Conservation (phyloP, 1,284 basidiomycete species). For the Phenoliferia sp. region DNA sequence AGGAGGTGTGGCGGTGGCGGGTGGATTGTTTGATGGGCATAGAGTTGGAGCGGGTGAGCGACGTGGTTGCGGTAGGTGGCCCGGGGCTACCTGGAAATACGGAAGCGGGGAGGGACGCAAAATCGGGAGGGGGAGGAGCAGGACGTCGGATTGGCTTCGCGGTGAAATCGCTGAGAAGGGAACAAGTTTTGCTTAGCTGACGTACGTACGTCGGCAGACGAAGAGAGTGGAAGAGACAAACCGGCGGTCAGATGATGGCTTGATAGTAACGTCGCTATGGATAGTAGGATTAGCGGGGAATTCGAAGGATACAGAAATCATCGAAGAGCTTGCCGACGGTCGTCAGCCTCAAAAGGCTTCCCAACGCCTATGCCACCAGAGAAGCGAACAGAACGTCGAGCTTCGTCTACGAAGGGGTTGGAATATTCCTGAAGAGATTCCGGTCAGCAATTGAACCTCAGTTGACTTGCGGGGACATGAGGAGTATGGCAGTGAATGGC, state of each 20-base stretch:
- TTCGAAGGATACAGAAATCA: not conserved
- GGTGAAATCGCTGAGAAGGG: slow-evolving; percentile 8
- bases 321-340: not conserved
- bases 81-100: too few species aligned
- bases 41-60: not conserved
- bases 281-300: not conserved
- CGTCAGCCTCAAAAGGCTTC: not conserved
- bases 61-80: not conserved
- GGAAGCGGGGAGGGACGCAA: not conserved
- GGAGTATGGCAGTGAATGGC: too few species aligned
- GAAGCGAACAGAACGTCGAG: not conserved
- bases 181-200: not conserved
- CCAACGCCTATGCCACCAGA: not conserved
- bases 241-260: not conserved
- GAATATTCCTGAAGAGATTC: too few species aligned
- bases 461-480: too few species aligned
- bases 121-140: not conserved
- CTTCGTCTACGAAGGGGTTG: not conserved
- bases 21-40: not conserved
- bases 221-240: too few species aligned
- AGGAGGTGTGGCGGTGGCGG: not conserved
- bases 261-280: not conserved
- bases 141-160: not conserved
- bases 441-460: too few species aligned
- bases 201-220: not conserved